Conservation (phyloP, 1,284 basidiomycete genomes). For the Pterula multifida region DNA sequence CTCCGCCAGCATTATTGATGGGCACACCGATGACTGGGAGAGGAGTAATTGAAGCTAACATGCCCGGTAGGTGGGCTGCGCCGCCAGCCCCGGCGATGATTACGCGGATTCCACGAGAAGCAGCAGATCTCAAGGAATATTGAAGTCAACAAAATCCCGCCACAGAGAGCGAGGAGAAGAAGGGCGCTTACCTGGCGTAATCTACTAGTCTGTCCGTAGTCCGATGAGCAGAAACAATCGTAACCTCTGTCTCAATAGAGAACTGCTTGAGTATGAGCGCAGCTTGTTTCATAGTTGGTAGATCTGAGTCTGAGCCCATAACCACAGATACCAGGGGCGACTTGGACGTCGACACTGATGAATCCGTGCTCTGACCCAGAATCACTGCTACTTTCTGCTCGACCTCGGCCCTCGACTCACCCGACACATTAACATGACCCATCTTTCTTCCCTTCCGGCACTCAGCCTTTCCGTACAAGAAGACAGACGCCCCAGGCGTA, state of each 20-base stretch:
- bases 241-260: conserved; percentile 83
- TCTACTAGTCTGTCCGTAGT: conserved; percentile 82
- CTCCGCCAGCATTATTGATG: conserved; percentile 88
- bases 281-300: conserved; percentile 87
- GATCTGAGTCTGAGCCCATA: conserved; percentile 98
- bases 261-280: conserved; percentile 80
- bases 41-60: conserved; percentile 92
- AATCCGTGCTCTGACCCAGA: conserved; percentile 27
- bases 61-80: conserved; percentile 94
- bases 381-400: conserved; percentile 59
- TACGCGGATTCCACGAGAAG: conserved; percentile 60
- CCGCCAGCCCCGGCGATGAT: conserved; percentile 97
- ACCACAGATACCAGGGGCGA: conserved; percentile 88
- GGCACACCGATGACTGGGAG: conserved; percentile 95
- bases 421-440: conserved; percentile 94
- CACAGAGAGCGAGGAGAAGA: neutral
- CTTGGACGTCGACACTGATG: conserved; percentile 42
- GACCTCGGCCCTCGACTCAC: conserved; percentile 71
- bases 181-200: conserved; percentile 55
- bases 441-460: conserved; percentile 91
- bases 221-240: conserved; percentile 93
- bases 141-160: neutral
- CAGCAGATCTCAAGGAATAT: conserved; percentile 32
- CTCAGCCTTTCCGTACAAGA: conserved; percentile 90
- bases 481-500: conserved; percentile 66